Evolutionary conservation across 2,329 filamentous ascomycete genomes (phyloP).

Genomic region (Bisporella sp.): DNA sequence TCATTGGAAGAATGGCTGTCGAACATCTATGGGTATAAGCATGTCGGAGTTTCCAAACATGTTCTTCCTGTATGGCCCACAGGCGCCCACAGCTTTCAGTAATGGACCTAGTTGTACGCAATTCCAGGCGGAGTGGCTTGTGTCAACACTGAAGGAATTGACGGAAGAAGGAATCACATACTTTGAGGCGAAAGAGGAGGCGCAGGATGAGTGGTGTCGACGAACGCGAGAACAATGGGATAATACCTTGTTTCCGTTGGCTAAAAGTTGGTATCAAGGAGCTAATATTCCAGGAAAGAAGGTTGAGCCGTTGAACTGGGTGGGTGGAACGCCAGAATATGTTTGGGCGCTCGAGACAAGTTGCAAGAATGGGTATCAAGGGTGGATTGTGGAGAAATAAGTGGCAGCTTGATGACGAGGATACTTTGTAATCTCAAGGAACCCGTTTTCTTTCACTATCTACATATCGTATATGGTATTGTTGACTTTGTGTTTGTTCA

Average conservation of each 20-base stretch:
- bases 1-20: slow-evolving; percentile 27
- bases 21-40: slow-evolving; percentile 33
- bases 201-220: slow-evolving; percentile 28
- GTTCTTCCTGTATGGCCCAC: slow-evolving; percentile 38
- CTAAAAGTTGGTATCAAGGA: slow-evolving; percentile 35
- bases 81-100: slow-evolving; percentile 31
- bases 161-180: slow-evolving; percentile 21
- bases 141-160: slow-evolving; percentile 26
- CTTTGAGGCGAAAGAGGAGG: slow-evolving; percentile 26
- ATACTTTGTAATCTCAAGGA: not conserved
- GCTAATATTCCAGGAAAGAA: slow-evolving; percentile 34
- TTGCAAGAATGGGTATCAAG: slow-evolving; percentile 7
- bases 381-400: not conserved
- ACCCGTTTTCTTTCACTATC: too few relatives aligned
- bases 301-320: slow-evolving; percentile 29
- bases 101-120: slow-evolving; percentile 36
- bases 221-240: slow-evolving; percentile 24
- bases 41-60: slow-evolving; percentile 39
- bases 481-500: too few relatives aligned
- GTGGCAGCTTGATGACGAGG: too few relatives aligned
- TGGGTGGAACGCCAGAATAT: slow-evolving; percentile 5
- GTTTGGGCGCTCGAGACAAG: slow-evolving; percentile 1
- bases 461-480: too few relatives aligned
- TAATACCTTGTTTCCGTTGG: slow-evolving; percentile 26
- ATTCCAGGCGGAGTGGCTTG: slow-evolving; percentile 34